Conservation (phyloP, 345 rosid genomes). For the Syzygium oleosum region DNA sequence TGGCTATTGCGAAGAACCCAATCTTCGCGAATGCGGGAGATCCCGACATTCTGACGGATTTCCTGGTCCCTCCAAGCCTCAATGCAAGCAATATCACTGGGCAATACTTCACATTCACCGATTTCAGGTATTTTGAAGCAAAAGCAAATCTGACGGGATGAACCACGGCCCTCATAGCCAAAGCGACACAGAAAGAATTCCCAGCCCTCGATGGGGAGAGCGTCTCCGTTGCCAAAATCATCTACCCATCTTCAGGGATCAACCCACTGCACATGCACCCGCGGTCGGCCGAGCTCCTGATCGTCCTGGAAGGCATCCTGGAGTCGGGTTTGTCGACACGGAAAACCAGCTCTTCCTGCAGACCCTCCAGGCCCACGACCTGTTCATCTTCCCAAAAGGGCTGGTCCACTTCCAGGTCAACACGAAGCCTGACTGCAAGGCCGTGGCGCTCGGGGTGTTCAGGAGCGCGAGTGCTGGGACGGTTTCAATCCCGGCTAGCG, state of each 20-base stretch:
- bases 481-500: not conserved
- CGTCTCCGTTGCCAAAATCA: not conserved
- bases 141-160: not conserved
- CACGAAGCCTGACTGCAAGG: not conserved
- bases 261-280: not conserved
- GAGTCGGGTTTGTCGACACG: constrained; percentile 3
- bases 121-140: not conserved
- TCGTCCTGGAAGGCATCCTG: not conserved
- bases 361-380: constrained; percentile 10
- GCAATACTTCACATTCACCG: not conserved
- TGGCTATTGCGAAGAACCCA: not conserved
- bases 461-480: constrained; percentile 13
- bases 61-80: not conserved
- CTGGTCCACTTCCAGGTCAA: constrained; percentile 19
- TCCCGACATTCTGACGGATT: not conserved
- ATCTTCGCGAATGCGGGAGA: not conserved
- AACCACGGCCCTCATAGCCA: not conserved
- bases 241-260: not conserved
- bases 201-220: not conserved
- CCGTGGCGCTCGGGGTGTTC: constrained; percentile 5
- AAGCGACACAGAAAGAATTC: not conserved
- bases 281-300: not conserved
- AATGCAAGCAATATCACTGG: not conserved
- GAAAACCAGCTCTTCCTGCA: constrained; percentile 8
- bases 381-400: constrained; percentile 23